Percentiles rank a stretch among this genome's conserved stretches.
Evolutionary conservation across 2,329 filamentous ascomycete genomes (phyloP).

Genomic region (Epichloe elymi): DNA sequence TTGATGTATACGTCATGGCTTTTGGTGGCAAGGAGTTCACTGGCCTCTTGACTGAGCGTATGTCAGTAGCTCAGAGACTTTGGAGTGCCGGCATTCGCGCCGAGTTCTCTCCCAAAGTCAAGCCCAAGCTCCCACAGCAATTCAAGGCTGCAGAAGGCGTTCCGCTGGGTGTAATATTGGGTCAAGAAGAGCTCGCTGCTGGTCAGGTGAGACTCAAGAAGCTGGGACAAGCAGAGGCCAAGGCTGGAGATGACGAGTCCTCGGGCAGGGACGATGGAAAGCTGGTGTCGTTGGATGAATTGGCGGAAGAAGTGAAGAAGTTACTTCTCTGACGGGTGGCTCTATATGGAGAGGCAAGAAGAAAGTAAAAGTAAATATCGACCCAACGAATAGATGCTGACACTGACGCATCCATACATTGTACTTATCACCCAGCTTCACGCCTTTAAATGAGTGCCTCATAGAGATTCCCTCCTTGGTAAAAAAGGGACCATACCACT

Average conservation of each 20-base stretch:
- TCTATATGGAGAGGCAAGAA: background rate
- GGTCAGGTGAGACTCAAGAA: constrained; percentile 83
- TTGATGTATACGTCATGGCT: constrained; percentile 86
- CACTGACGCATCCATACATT: background rate
- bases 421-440: background rate
- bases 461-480: no score
- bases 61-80: constrained; percentile 61
- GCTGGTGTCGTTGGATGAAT: constrained; percentile 49
- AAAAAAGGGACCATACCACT: no score
- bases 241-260: constrained; percentile 59
- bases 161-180: constrained; percentile 78
- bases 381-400: background rate
- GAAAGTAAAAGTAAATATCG: background rate
- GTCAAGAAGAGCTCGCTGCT: constrained; percentile 73
- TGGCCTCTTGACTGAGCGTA: constrained; percentile 70
- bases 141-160: constrained; percentile 88
- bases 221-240: constrained; percentile 58
- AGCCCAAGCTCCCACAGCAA: constrained; percentile 76
- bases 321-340: constrained; percentile 6
- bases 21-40: constrained; percentile 79
- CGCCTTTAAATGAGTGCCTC: background rate
- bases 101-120: constrained; percentile 80
- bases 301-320: constrained; percentile 49
- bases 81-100: constrained; percentile 77
- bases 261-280: constrained; percentile 78